A percentile compares a stretch with the other conserved stretches of the same genome.
These are phyloP conservation scores for Suillus subaureus DNA, from an alignment of 768 basidiomycete species.

Conservation along the genomic window DNA sequence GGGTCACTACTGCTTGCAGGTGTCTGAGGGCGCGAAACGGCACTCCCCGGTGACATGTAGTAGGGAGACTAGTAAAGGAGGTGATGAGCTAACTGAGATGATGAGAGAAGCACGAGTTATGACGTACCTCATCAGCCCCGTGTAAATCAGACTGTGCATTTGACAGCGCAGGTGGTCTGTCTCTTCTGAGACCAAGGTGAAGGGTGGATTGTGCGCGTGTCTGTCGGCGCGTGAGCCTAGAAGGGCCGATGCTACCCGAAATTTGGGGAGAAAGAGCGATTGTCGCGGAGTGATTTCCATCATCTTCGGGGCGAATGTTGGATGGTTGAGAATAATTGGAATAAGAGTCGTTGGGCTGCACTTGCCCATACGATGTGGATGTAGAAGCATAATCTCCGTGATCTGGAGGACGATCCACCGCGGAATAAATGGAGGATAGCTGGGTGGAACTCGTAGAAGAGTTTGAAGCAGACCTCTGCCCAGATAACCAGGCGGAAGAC, in stretches of 20 bases:
- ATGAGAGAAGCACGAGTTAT: background rate
- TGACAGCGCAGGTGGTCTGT: conserved; percentile 23
- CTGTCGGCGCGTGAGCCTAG: conserved; percentile 50
- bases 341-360: conserved; percentile 29
- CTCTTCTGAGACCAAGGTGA: conserved; percentile 36
- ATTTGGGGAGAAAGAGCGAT: conserved; percentile 42
- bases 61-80: conserved; percentile 32
- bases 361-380: conserved; percentile 23
- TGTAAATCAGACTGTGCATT: conserved; percentile 18
- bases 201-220: conserved; percentile 37
- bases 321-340: conserved; percentile 31
- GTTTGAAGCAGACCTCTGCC: conserved; percentile 18
- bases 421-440: conserved; percentile 39
- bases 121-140: conserved; percentile 30
- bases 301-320: conserved; percentile 30
- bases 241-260: conserved; percentile 54
- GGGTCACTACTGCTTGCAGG: conserved; percentile 37
- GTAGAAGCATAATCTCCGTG: conserved; percentile 37
- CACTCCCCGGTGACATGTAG: conserved; percentile 37
- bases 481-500: conserved; percentile 29
- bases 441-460: conserved; percentile 22
- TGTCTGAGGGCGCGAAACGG: conserved; percentile 42
- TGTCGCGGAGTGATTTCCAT: conserved; percentile 24
- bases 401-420: conserved; percentile 43
- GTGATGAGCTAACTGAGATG: conserved; percentile 14